Evolutionary conservation across 176 grass and related monocot species (phyloP), one percentile per base, ranked within the genome.

Genomic region (Eremochloa ophiuroides): DNA sequence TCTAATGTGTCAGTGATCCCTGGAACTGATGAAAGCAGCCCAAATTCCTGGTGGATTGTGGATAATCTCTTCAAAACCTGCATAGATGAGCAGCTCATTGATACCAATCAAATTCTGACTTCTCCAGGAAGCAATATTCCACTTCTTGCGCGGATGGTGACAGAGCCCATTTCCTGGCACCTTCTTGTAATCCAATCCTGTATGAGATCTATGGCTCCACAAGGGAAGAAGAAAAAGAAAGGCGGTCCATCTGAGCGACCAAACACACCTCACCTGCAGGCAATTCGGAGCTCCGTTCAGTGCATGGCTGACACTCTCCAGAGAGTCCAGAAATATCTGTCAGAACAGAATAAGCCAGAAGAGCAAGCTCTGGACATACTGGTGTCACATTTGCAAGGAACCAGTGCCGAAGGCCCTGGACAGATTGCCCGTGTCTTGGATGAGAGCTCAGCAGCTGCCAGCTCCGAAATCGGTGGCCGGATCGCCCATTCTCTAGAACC

Each of bases 191-290:
- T 99, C 3, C 97, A 93, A 56, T 96, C 91, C 10, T 96, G 87
- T 62, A 25, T 90, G 61, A 96, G 84, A 83, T 77, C 80, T 5
- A 68, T 93, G 11, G 67, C 90, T 62, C 93, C 93, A 53, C 68
- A 87, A 33, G 93, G 96, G 55, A 99, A 91, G 81, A 99, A 88
- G 80, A 99, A 99, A 85, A 96, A 93, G 97, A 99, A 88, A 90
- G 73, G 84, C 20, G 69, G 92, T 46, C 34, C 74, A 44, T 53
- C 34, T 1, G 85, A 92, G 60, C 89, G 77, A 65, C 73, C 84
- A 69, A 93, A 93, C 73, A 80, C 72, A 26, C 85, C 91, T 34
- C 78, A 89, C 71, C 76, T 96, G 70, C 82, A 87, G 69, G 88
- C 91, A 35, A 84, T 90, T 69, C 80, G 82, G 77, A 86, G 50